Evolutionary conservation across 805 yeast species (phyloP), one percentile per base, ranked within the genome.

Genomic region (Candida golubevii): DNA sequence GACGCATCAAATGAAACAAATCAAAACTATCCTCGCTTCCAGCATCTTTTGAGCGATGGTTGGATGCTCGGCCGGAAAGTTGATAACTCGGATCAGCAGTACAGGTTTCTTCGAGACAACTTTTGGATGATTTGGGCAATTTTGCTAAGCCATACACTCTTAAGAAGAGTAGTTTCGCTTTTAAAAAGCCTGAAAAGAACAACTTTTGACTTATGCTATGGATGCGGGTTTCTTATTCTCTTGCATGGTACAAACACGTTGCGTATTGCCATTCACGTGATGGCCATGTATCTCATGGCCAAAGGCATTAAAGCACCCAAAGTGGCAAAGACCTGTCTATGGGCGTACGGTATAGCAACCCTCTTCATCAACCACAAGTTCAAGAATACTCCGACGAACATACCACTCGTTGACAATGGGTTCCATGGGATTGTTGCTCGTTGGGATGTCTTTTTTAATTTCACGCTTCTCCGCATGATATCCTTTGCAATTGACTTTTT

Each of bases 361-460:
- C 69, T 93, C 29, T 88, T 93, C 59, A 58, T 88, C 41, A 93
- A 93, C 59, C 95, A 87, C 55, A 69, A 66, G 41, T 80, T 72
- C 48, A 72, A 89, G 41, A 71, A 75, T 15, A 72, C 74, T 46
- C 76, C 75, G 18, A 74, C 77, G 38, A 82, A 78, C 0, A 61
- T 86, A n/a, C 60, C 70, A 0, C 65, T 76, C 32, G 62, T 86
- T 54, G 96, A 88, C 56, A 54, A 66, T 26, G 75, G 77, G 0
- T 83, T 77, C 54, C 75, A 76, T 38, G 97, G 98, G 0, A 75
- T 90, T 11, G 82, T 93, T 48, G 73, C 80, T 13, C 75, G 98
- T 55, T 93, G 99, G 99, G 97, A 93, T 60, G 97, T 93, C 4
- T 88, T 86, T 55, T 93, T 82, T 74, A 93, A 93, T 65, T 89